Base-by-base conservation (phyloP, 176 grass and related monocot genomes). In the Musa beccarii region DNA sequence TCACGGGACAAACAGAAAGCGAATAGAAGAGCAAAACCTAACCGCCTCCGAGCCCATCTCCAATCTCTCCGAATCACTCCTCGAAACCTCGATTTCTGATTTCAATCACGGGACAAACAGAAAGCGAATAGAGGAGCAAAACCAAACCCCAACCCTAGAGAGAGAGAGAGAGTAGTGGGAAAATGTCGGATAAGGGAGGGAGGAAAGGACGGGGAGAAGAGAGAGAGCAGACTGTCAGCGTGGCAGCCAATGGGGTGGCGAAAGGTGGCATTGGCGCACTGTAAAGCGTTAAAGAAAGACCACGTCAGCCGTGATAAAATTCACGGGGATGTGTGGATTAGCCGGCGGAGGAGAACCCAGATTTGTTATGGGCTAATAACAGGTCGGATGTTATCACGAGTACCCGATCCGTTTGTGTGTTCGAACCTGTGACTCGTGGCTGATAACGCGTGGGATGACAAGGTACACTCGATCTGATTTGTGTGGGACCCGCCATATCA, bases 111-210 rank as follows among this genome's bases (percentile, higher is more conserved):
- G 64, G 59, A 13, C 28, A 65, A 67, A 75, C 71, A 52, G 77
- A 79, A 43, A 56, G 52, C 21, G 53, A 71, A 43, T n/a, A 69
- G 7, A 52, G 25, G 21, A 66, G 29, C 77, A 78, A 86, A 83
- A 64, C 83, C 52, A 79, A 85, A 92, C 89, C 88, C 86, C 87
- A 92, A 84, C 75, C 83, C 83, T 81, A 85, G 62, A 72, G 51
- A 62, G 63, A 22, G 22, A 66, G 67, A 72, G 77, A 66, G 67
- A 69, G 76, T 65, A 53, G 66, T 6, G 71, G 66, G 43, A 63
- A 75, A 82, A 66, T 73, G 26, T 28, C 26, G 50, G 69, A 64
- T 3, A 21, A 57, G 15, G 62, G 1, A 10, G 34, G 14, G 61
- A 63, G 21, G 20, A 75, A 23, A 49, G 52, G 29, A 77, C 77